A percentile compares a stretch with the other conserved stretches of the same genome.
Evolutionary conservation across 805 yeast species (phyloP).

Genomic region (Saturnispora saitoi): DNA sequence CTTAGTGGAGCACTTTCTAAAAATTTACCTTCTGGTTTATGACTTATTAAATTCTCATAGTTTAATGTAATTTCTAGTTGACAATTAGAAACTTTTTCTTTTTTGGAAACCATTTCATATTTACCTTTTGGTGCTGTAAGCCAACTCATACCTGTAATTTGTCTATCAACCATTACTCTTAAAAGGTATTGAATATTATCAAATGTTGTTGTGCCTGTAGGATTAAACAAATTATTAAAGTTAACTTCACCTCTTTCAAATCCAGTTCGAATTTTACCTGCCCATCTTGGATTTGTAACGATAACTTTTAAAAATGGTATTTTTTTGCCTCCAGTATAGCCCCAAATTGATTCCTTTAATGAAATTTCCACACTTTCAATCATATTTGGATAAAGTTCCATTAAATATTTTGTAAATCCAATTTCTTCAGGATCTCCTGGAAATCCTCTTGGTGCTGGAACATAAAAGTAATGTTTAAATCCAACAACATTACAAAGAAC

Average conservation of each 20-base stretch:
- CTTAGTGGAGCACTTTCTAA: conserved; percentile 88
- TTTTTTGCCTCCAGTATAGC: conserved; percentile 70
- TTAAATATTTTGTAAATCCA: conserved; percentile 32
- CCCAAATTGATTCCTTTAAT: conserved; percentile 87
- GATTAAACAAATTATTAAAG: conserved; percentile 55
- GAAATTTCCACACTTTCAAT: conserved; percentile 50
- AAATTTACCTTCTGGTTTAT: conserved; percentile 90
- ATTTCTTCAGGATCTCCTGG: conserved; percentile 44
- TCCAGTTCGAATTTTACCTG: conserved; percentile 62
- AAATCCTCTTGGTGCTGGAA: conserved; percentile 82
- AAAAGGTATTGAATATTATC: conserved; percentile 85
- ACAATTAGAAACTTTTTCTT: conserved; percentile 53
- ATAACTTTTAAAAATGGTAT: conserved; percentile 72
- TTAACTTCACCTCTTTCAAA: conserved; percentile 78
- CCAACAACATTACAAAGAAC: conserved; percentile 86
- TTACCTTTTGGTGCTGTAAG: conserved; percentile 73
- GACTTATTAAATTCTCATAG: conserved; percentile 63
- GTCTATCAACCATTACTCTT: conserved; percentile 86
- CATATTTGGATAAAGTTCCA: conserved; percentile 46
- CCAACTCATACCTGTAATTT: conserved; percentile 97
- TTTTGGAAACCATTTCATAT: conserved; percentile 40
- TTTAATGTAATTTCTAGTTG: conserved; percentile 76
- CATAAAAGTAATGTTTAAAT: conserved; percentile 82
- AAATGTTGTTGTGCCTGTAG: conserved; percentile 59
- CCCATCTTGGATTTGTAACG: conserved; percentile 55